These are phyloP conservation scores for Gigaspora rosea DNA, from an alignment of 192 early-diverging fungal species.

Conservation along the genomic window DNA sequence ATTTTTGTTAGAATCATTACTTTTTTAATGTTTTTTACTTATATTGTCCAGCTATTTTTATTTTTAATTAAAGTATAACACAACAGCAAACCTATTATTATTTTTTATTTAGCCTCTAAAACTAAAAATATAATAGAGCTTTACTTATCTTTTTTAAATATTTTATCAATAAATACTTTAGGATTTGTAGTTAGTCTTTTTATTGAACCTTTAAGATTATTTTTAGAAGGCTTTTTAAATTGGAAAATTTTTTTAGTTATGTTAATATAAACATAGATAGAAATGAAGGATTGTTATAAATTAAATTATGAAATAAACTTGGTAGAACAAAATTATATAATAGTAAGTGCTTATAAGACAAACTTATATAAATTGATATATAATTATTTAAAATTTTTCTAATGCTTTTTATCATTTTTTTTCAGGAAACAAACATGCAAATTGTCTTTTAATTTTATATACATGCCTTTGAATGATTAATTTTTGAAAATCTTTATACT, in stretches of 20 bases:
- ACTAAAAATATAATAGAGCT: conserved; percentile 2
- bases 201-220: conserved; percentile 16
- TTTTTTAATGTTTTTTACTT: conserved; percentile 23
- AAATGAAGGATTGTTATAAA: background rate
- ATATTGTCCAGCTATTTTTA: conserved; percentile 20
- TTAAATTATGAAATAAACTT: background rate
- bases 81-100: background rate
- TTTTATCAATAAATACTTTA: background rate
- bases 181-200: conserved; percentile 16
- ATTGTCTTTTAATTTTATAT: conserved; percentile 23
- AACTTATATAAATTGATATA: background rate
- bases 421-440: conserved; percentile 18
- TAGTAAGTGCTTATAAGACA: background rate
- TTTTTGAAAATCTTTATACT: conserved; percentile 7
- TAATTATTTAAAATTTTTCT: too few relatives aligned
- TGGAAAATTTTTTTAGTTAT: conserved; percentile 5
- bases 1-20: conserved; percentile 2
- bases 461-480: conserved; percentile 23
- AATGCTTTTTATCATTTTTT: background rate
- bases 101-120: conserved; percentile 3
- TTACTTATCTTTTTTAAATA: conserved; percentile 15
- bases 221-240: conserved; percentile 8
- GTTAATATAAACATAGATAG: background rate
- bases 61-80: conserved; percentile 9
- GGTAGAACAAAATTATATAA: conserved; percentile 25